Conservation (phyloP, 345 rosid species). For the Eucalyptus grandis region DNA sequence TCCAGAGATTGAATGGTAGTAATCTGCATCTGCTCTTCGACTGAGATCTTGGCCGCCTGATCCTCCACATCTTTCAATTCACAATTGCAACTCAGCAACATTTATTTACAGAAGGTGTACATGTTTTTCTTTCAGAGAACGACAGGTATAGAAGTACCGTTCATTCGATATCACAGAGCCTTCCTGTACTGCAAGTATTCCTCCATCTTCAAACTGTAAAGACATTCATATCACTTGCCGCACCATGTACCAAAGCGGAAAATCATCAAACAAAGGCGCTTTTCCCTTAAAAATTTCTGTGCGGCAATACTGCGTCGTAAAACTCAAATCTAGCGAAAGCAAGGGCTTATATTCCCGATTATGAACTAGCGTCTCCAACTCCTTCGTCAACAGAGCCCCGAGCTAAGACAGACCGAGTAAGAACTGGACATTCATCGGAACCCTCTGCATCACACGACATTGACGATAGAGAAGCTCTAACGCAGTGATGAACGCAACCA, state of each 20-base stretch:
- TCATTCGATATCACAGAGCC: slow-evolving; percentile 67
- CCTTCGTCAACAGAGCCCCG: not conserved
- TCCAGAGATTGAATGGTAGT: slow-evolving; percentile 45
- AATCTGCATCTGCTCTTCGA: slow-evolving; percentile 56
- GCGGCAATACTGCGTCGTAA: not conserved
- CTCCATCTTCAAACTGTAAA: slow-evolving; percentile 34
- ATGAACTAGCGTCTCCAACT: not conserved
- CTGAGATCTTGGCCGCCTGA: slow-evolving; percentile 58
- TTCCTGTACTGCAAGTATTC: slow-evolving; percentile 68
- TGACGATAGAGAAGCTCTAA: not conserved
- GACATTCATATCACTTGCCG: not conserved
- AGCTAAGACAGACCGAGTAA: too few relatives aligned
- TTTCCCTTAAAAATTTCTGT: not conserved
- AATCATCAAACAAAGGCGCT: not conserved
- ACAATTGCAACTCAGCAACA: not conserved
- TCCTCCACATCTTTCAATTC: slow-evolving; percentile 53
- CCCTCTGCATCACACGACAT: too few relatives aligned
- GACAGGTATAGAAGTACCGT: slow-evolving; percentile 23
- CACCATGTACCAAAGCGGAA: not conserved
- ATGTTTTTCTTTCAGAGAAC: not conserved
- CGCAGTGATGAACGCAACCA: not conserved
- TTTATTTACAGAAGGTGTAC: not conserved
- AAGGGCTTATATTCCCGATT: not conserved
- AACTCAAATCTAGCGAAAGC: not conserved
- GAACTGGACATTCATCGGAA: too few relatives aligned